A percentile compares a stretch with the other conserved stretches of the same genome.
Evolutionary conservation across 495 filamentous ascomycete species (phyloP).

Genomic region (Aspergillus panamensis): DNA sequence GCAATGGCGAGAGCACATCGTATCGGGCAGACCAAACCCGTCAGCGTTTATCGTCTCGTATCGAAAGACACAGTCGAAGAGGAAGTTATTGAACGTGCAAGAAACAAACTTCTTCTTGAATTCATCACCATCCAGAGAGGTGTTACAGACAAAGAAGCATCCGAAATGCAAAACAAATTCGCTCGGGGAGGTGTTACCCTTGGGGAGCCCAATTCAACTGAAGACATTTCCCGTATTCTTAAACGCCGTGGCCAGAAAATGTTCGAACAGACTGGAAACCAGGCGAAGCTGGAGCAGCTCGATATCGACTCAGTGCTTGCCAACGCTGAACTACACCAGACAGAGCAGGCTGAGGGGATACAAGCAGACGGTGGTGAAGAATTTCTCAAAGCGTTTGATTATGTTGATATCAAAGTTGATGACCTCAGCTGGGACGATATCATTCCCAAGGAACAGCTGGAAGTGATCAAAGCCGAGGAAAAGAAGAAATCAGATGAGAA

Average conservation of each 20-base stretch:
- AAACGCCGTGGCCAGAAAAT: conserved; percentile 93
- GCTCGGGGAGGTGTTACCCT: conserved; percentile 46
- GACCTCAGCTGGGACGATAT: conserved; percentile 96
- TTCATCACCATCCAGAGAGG: conserved; percentile 96
- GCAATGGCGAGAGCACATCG: conserved; percentile 98
- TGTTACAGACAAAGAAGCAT: conserved; percentile 80
- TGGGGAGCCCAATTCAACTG: conserved; percentile 75
- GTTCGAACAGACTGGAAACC: conserved; percentile 95
- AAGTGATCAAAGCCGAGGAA: conserved; percentile 82
- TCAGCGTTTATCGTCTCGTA: conserved; percentile 91
- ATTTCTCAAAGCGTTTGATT: conserved; percentile 83
- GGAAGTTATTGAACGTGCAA: conserved; percentile 89
- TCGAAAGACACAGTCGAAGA: conserved; percentile 98
- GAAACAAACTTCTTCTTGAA: conserved; percentile 98
- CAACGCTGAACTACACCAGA: conserved; percentile 93
- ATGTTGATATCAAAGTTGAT: conserved; percentile 91
- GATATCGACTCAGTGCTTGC: conserved; percentile 96
- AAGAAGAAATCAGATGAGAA: conserved; percentile 76
- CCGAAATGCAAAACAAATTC: conserved; percentile 70
- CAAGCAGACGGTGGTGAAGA: conserved; percentile 90
- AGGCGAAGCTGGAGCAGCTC: conserved; percentile 94
- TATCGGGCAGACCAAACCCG: conserved; percentile 93
- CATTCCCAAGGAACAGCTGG: conserved; percentile 89
- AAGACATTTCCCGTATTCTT: conserved; percentile 89
- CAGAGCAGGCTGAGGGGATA: conserved; percentile 82